Percentiles rank a stretch among this genome's conserved stretches.
Conservation (phyloP, 495 filamentous ascomycete genomes). For the Penicillium dipodomyicola region DNA sequence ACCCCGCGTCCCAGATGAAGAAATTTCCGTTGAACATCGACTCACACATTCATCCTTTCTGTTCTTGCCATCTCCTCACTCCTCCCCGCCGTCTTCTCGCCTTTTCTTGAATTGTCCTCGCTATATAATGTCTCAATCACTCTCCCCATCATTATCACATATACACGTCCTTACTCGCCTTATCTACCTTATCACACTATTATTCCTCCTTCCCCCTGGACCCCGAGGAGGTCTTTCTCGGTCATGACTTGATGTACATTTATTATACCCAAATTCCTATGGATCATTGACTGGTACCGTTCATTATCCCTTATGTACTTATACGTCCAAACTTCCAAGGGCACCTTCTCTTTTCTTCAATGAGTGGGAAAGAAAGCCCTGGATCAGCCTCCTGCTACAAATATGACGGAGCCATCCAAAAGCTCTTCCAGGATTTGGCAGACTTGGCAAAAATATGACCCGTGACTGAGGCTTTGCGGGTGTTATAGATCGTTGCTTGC, state of each 20-base stretch:
- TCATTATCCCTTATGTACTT: neutral
- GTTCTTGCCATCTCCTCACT: neutral
- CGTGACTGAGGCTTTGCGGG: no score
- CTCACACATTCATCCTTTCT: neutral
- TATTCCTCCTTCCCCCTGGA: neutral
- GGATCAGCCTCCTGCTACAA: neutral
- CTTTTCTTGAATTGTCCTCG: neutral
- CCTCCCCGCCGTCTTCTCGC: neutral
- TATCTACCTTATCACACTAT: neutral
- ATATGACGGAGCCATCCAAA: neutral
- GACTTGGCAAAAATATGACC: neutral
- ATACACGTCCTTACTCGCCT: neutral
- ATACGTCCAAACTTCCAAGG: neutral
- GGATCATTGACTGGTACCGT: constrained; percentile 7
- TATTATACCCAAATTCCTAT: constrained; percentile 26
- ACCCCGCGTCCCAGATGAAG: neutral
- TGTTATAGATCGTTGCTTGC: no score
- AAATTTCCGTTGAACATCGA: neutral
- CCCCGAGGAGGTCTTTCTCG: constrained; percentile 4
- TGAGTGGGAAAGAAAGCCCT: neutral
- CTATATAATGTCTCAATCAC: neutral
- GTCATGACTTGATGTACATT: constrained; percentile 32
- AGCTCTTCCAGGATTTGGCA: neutral
- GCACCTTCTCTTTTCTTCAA: neutral
- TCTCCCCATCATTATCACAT: neutral